phyloP scores from a whole-genome alignment of 129 eudicot genomes.

The Calendula officinalis region DNA sequence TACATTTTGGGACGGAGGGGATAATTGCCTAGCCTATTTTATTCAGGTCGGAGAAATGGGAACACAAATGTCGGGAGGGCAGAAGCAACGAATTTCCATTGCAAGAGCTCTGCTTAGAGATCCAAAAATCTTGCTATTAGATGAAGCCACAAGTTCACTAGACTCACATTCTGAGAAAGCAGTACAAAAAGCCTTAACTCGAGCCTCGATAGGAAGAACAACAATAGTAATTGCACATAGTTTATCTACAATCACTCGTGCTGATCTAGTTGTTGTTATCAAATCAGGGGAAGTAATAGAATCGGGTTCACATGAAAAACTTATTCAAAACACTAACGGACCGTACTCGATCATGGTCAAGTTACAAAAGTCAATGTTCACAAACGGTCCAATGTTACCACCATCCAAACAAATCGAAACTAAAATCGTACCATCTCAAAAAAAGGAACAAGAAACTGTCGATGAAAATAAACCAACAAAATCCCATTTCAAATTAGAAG shows the following conservation, averaged over 20 bases:
- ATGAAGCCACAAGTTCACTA: constrained; percentile 42
- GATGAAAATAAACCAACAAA: not conserved
- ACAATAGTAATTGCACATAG: constrained; percentile 34
- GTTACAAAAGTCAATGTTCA: constrained; percentile 3
- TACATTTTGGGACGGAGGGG: not conserved
- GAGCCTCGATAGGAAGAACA: constrained; percentile 30
- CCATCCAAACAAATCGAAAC: constrained; percentile 6
- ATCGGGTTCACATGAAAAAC: constrained; percentile 38
- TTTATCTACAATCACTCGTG: constrained; percentile 13
- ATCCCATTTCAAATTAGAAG: constrained; percentile 17
- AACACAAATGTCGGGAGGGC: constrained; percentile 40
- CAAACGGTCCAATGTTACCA: constrained; percentile 1
- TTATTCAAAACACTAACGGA: constrained; percentile 20
- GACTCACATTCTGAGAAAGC: constrained; percentile 29
- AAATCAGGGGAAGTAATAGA: constrained; percentile 37
- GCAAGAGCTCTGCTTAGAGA: constrained; percentile 35
- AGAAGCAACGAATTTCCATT: constrained; percentile 37
- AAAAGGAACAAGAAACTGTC: constrained; percentile 7
- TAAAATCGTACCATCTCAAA: not conserved
- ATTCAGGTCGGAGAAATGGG: constrained; percentile 38
- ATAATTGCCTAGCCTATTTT: not conserved
- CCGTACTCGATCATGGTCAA: constrained; percentile 25
- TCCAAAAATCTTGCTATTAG: constrained; percentile 34
- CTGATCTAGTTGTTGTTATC: constrained; percentile 26
- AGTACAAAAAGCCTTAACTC: constrained; percentile 34